Evolutionary conservation across 176 grass and related monocot species (phyloP).

Genomic region (Chrysopogon serrulatus): DNA sequence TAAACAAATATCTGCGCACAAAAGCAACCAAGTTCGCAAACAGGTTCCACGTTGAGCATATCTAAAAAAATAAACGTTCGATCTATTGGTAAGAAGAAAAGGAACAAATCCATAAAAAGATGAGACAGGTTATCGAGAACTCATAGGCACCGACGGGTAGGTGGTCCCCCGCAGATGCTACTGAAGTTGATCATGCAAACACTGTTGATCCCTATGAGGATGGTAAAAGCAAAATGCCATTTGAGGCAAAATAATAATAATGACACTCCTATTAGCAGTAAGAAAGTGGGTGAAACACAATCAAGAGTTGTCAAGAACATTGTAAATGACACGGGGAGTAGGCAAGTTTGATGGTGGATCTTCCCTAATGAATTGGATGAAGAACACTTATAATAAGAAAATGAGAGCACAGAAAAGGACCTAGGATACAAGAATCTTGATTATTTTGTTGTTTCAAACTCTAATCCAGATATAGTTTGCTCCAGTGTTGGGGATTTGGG

Average conservation of each 20-base stretch:
- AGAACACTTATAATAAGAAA: conserved; percentile 58
- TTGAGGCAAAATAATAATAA: conserved; percentile 1
- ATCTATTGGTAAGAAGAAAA: conserved; percentile 31
- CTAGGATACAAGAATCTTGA: conserved; percentile 27
- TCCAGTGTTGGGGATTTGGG: conserved; percentile 14
- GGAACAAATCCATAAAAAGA: conserved; percentile 32
- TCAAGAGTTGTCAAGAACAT: conserved; percentile 20
- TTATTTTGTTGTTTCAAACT: conserved; percentile 30
- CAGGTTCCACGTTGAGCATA: conserved; percentile 21
- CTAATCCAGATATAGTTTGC: conserved; percentile 5
- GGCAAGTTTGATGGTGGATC: conserved; percentile 49
- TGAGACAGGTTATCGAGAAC: conserved; percentile 55
- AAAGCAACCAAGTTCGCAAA: conserved; percentile 3
- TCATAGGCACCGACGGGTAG: conserved; percentile 30
- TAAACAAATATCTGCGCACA: conserved; percentile 18
- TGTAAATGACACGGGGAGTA: conserved; percentile 28
- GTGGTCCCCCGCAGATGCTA: neutral
- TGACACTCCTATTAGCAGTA: conserved; percentile 1
- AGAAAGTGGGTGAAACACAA: conserved; percentile 20
- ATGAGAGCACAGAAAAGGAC: conserved; percentile 29
- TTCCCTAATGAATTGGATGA: conserved; percentile 64
- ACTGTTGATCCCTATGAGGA: conserved; percentile 7
- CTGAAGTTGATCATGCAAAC: conserved; percentile 29
- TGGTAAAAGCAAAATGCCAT: conserved; percentile 20
- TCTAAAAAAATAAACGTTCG: conserved; percentile 23